These are phyloP conservation scores for Diaporthe aspalathi DNA, from an alignment of 2,329 filamentous ascomycete species.

Conservation along the genomic window DNA sequence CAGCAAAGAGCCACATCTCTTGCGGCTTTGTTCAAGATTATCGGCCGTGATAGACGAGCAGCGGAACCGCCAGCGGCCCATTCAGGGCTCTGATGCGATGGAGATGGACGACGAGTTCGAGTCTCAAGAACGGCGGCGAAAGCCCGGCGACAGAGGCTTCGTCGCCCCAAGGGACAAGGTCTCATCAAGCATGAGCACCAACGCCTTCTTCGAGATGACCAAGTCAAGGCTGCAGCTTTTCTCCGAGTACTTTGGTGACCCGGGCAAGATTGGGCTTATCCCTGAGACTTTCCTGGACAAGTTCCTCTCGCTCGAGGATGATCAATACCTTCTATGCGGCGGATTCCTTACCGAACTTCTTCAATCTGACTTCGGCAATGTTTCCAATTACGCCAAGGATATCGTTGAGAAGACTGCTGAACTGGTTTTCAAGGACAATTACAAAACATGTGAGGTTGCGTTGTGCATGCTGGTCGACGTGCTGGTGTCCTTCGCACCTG, in stretches of 20 bases:
- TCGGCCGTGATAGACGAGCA: constrained; percentile 50
- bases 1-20: constrained; percentile 53
- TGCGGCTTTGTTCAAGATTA: constrained; percentile 57
- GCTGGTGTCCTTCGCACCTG: constrained; percentile 70
- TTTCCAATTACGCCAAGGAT: constrained; percentile 57
- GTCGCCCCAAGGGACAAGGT: constrained; percentile 61
- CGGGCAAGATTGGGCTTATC: constrained; percentile 60
- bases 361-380: constrained; percentile 63
- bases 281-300: constrained; percentile 62
- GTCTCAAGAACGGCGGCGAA: constrained; percentile 65
- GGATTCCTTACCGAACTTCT: constrained; percentile 64
- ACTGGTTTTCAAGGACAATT: constrained; percentile 67
- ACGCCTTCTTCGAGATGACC: constrained; percentile 62
- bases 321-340: constrained; percentile 65
- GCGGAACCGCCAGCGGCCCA: constrained; percentile 47
- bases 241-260: constrained; percentile 55
- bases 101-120: constrained; percentile 75
- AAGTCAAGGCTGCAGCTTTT: constrained; percentile 59
- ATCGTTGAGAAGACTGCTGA: constrained; percentile 64
- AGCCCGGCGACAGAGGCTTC: constrained; percentile 49
- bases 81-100: constrained; percentile 65
- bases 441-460: constrained; percentile 80
- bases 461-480: constrained; percentile 75
- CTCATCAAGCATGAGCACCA: constrained; percentile 54
- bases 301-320: constrained; percentile 61